phyloP scores from a whole-genome alignment of 1,284 basidiomycete genomes.

The Ustanciosporium gigantosporum region DNA sequence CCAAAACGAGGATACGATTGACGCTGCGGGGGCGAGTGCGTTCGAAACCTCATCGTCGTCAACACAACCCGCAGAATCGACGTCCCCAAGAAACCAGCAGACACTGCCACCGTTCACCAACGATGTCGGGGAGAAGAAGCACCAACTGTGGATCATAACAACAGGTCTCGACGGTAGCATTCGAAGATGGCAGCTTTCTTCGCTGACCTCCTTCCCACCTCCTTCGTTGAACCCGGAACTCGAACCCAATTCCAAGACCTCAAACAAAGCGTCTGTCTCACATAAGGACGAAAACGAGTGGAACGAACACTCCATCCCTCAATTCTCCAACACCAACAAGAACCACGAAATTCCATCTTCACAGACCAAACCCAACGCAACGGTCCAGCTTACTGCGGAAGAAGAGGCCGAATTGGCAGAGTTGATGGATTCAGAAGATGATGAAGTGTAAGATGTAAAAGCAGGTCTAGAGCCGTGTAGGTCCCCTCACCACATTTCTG shows the following conservation, averaged over 20 bases:
- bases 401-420: slow-evolving; percentile 53
- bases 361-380: background rate
- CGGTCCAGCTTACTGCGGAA: slow-evolving; percentile 37
- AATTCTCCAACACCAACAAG: too few species aligned
- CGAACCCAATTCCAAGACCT: background rate
- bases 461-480: too few species aligned
- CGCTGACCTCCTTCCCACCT: background rate
- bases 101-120: background rate
- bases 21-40: too few species aligned
- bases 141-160: slow-evolving; percentile 32
- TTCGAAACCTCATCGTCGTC: too few species aligned
- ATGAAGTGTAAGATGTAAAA: too few species aligned
- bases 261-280: too few species aligned
- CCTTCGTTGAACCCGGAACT: background rate
- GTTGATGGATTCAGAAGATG: slow-evolving; percentile 26
- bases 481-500: too few species aligned
- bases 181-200: slow-evolving; percentile 26
- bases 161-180: slow-evolving; percentile 44
- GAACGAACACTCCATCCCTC: slow-evolving; percentile 1
- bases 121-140: too few species aligned
- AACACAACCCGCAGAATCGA: background rate
- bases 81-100: background rate
- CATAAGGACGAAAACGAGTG: background rate
- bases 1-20: too few species aligned
- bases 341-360: background rate